Conservation (phyloP, 169 alveolate genomes). For the Plasmodium malariae region DNA sequence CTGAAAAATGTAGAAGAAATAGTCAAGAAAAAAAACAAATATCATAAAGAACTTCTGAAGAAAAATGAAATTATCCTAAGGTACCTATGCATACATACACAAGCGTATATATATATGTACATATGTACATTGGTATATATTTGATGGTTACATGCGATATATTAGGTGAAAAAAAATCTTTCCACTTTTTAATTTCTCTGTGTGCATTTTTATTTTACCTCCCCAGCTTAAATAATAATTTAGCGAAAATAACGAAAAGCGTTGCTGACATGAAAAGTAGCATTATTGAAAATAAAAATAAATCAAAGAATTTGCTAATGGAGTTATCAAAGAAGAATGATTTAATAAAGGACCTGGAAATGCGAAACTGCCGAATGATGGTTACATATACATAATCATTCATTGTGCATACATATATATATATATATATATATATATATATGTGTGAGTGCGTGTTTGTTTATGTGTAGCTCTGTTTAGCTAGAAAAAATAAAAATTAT, state of each 20-base stretch:
- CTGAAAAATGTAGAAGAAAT: constrained; percentile 46
- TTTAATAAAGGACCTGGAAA: constrained; percentile 38
- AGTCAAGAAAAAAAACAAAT: constrained; percentile 40
- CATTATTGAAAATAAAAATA: constrained; percentile 42
- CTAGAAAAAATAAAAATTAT: background rate
- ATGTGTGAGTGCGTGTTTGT: no score
- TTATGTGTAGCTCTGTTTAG: no score
- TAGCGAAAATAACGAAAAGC: constrained; percentile 46
- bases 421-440: background rate
- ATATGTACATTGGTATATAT: background rate
- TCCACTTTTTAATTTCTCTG: background rate
- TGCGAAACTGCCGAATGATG: constrained; percentile 9
- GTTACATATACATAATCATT: background rate
- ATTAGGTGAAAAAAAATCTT: background rate
- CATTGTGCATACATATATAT: background rate
- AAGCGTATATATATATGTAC: background rate
- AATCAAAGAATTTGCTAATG: constrained; percentile 8
- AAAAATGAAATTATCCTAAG: constrained; percentile 43
- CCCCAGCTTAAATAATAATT: constrained; percentile 26
- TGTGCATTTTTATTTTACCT: background rate
- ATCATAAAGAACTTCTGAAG: constrained; percentile 36
- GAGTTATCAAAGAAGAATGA: constrained; percentile 37
- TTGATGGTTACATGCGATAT: background rate
- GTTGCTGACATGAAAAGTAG: constrained; percentile 46
- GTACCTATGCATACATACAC: background rate